These are phyloP conservation scores for Potentilla sterilis DNA, from an alignment of 306 rosid genomes.

Conservation along the genomic window DNA sequence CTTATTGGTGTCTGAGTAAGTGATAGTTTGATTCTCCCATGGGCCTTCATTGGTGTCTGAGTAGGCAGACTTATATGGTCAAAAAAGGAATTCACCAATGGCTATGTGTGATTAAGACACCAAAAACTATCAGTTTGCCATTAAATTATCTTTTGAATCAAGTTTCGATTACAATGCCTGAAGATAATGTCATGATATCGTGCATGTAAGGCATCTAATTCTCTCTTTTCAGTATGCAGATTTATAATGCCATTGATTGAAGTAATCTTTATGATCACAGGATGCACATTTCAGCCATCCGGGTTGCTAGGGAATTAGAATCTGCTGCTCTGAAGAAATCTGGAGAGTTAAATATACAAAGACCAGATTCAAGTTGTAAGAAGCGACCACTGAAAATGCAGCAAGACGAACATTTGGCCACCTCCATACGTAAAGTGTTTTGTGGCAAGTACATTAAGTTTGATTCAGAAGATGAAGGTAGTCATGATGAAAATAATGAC, in stretches of 20 bases:
- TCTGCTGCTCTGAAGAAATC: slow-evolving; percentile 30
- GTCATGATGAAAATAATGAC: slow-evolving; percentile 40
- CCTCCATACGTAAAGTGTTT: slow-evolving; percentile 43
- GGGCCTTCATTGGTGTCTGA: background rate
- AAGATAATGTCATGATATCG: background rate
- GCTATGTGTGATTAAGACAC: background rate
- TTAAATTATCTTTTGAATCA: background rate
- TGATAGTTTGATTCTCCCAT: background rate
- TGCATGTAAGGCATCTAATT: background rate
- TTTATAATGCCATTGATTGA: slow-evolving; percentile 13
- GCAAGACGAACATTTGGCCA: slow-evolving; percentile 60
- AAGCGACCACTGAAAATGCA: slow-evolving; percentile 42
- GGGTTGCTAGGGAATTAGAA: slow-evolving; percentile 51
- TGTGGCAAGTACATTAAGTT: slow-evolving; percentile 72
- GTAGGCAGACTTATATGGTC: background rate
- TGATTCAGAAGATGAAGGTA: slow-evolving; percentile 54
- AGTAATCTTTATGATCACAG: slow-evolving; percentile 34
- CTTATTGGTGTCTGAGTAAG: background rate
- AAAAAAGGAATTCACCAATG: background rate
- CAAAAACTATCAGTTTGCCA: background rate
- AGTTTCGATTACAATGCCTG: background rate
- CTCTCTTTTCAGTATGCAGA: background rate
- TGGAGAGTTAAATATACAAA: slow-evolving; percentile 18
- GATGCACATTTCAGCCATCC: slow-evolving; percentile 48
- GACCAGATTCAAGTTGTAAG: slow-evolving; percentile 23